Evolutionary conservation across 352 stramenopile species (phyloP), one percentile per base, ranked within the genome.

Genomic region (Plasmopara muralis): DNA sequence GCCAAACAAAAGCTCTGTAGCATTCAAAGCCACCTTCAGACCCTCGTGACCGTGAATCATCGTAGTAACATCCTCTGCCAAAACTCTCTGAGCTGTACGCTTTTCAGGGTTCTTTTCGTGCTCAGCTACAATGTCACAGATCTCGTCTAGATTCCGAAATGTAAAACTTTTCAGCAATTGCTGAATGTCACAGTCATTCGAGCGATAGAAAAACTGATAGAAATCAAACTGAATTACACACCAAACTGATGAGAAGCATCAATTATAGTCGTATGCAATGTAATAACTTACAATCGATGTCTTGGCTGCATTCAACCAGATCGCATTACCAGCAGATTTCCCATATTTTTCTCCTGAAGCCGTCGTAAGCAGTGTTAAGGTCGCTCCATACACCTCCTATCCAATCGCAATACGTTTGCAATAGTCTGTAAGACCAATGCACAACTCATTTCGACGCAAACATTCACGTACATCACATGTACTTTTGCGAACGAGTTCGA

Each of bases 301-400:
- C 65, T 96, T 96, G 34, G 93, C 80, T 2, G 77, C 57, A 66
- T 99, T 97, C 12, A 99, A 72, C 96, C 97, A 99, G 49, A 99
- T 83, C 3, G 96, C 96, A 46, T 98, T 98, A 35, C 89, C 89
- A 2, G 96, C 97, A 12, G 95, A 98, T 74, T 99, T 99, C 53
- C 97, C 97, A 75, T 99, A 99, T 72, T 99, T 99, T 60, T 98
- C 96, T 47, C 97, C 97, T 42, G 95, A 87, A 6, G 80, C 84
- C 7, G 94, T 99, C 41, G 96, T 99, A 35, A 99, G 88, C 40
- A 99, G 75, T 14, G 95, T 87, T 47, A 98, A 85, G 20, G 97
- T 99, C 44, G 98, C 70, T 0, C 93, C 97, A 66, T 96, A 97
- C 10, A 97, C 78, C 41, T 93, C 80, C 63, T 89, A 40, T 43